Base-by-base conservation (phyloP, 2,329 filamentous ascomycete genomes). In the Didymella keratinophila region DNA sequence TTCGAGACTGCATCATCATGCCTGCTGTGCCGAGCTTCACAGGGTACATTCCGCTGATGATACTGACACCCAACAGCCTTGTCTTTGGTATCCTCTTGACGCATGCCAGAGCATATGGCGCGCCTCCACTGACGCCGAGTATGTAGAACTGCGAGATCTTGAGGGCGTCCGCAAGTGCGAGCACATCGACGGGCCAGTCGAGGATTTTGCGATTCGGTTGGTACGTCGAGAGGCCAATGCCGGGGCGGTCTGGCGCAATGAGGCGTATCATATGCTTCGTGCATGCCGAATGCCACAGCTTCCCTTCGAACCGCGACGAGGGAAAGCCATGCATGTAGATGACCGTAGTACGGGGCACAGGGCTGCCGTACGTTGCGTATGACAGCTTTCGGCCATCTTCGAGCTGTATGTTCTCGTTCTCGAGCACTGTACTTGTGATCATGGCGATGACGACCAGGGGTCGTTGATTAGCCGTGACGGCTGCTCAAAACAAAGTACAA, bases 81-180 rank as follows among this genome's bases (percentile, higher is more conserved):
- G 66, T 63, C 25, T 56, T 64, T 8, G 78, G 74, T 16, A 83
- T 64, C 4, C 61, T 58, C 41, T 75, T 71, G 12, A 81, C 75
- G 61, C 81, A 84, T 21, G 81, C 81, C 11, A 83, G 66, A 2
- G 77, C 76, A 62, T 81, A 83, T 0, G 81, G 80, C 2, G 79
- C 79, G 20, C 82, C 82, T 8, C 81, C 82, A 0, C 78, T 81
- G 4, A 76, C 68, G 2, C 80, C 81, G 6, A 83, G 60, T 21
- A 84, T 70, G 16, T 76, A 74, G 65, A 81, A 84, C 5, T 71
- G 61, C 5, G 70, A 54, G 16, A 83, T 58, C 5, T 75, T 69
- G 10, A 83, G 72, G 56, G 80, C 73, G 2, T 76, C 61, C 6
- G 76, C 74, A 7, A 84, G 73, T 0, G 68, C 68, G 16, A 76